Evolutionary conservation across 2,329 filamentous ascomycete genomes (phyloP).

Genomic region (Phialocephala subalpina): DNA sequence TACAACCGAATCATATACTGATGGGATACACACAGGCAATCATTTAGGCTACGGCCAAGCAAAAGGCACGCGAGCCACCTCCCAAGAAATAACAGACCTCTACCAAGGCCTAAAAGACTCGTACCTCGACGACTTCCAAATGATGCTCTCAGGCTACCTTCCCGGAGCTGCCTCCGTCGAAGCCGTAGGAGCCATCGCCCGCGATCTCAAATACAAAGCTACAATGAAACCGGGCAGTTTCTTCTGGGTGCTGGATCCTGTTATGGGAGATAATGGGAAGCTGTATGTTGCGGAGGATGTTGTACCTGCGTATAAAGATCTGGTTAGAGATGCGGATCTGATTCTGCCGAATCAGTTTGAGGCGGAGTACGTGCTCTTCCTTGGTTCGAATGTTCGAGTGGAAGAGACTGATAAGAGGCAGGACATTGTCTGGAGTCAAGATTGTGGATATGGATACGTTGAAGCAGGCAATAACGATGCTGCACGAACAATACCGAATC

Average conservation of each 20-base stretch:
- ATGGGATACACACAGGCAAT: conserved; percentile 71
- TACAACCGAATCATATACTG: conserved; percentile 21
- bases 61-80: conserved; percentile 83
- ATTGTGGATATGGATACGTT: conserved; percentile 80
- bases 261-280: conserved; percentile 96
- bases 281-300: conserved; percentile 93
- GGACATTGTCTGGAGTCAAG: conserved; percentile 83
- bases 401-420: conserved; percentile 47
- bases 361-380: conserved; percentile 73
- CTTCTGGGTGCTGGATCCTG: conserved; percentile 97
- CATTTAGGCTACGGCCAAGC: conserved; percentile 92
- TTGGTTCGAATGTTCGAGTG: neutral
- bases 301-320: conserved; percentile 85
- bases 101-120: conserved; percentile 87
- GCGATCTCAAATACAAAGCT: conserved; percentile 76
- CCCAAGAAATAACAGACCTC: conserved; percentile 82
- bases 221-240: conserved; percentile 74
- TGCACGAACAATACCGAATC: conserved; percentile 79
- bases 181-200: conserved; percentile 83
- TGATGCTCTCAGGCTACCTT: conserved; percentile 94
- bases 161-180: conserved; percentile 86
- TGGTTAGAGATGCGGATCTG: conserved; percentile 84
- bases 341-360: conserved; percentile 98
- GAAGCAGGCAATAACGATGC: conserved; percentile 74
- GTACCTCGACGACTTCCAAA: conserved; percentile 87